Evolutionary conservation across 2,329 filamentous ascomycete genomes (phyloP), one percentile per base, ranked within the genome.

Genomic region (Dactylella cylindrospora): DNA sequence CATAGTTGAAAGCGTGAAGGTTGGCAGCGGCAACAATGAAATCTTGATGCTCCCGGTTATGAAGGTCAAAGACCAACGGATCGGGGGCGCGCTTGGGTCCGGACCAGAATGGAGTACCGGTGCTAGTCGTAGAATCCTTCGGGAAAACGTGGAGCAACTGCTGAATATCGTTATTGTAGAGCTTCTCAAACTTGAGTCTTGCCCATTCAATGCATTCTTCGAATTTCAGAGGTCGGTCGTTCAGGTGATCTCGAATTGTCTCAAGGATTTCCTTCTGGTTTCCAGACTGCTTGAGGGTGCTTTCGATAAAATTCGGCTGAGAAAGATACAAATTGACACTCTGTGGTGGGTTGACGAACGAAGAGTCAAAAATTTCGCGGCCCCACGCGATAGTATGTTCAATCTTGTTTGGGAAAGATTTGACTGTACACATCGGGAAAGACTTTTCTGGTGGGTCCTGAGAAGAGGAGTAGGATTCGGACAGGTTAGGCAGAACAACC

Each of bases 361-460:
- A 89, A 22, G 84, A 85, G 76, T 97, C 90, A 75, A 98, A 98
- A 66, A 95, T 81, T 73, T 97, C 93, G 70, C 94, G 88, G 31
- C 90, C 85, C 93, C 93, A 98, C 2, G 93, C 93, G 72, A 98
- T 98, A 0, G 93, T 97, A 74, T 98, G 93, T 76, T 98, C 90
- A 70, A 98, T 98, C 70, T 86, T 86, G 79, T 98, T 98, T 59
- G 93, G 93, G 79, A 98, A 98, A 74, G 90, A 96, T 71, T 88
- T 84, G 65, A 98, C 80, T 3, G 93, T 97, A 74, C 93, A 98
- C 90, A 97, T 97, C 0, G 93, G 93, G 80, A 98, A 97, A 0
- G 93, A 95, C 76, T 96, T 90, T 79, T 98, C 94, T 0, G 93
- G 93, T 1, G 93, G 93, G 72, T 98, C 94, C 72, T 96, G 91